Evolutionary conservation across 176 grass and related monocot species (phyloP), one percentile per base, ranked within the genome.

Genomic region (Avena insularis): DNA sequence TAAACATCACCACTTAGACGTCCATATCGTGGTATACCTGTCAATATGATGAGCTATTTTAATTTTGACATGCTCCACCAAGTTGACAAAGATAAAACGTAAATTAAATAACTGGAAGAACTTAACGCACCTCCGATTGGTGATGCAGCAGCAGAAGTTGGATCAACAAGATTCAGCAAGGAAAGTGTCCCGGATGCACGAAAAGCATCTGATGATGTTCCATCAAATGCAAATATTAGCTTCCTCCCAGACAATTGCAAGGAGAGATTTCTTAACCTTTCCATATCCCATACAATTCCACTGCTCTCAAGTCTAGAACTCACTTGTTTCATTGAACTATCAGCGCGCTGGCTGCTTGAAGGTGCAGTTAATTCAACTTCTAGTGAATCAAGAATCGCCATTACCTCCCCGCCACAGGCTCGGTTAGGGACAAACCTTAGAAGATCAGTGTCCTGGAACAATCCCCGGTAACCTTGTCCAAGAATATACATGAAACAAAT

Each of bases 161-260:
- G 97, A 85, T 99, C 97, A 14, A 99, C 94, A 86, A 99, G 97
- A 82, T 99, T 99, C 87, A 99, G 82, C 78, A 99, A 88, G 7
- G 97, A 99, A 76, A 93, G 83, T 69, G 97, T 97, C 51, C 97
- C 97, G 69, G 97, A 99, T 87, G 94, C 91, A 53, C 97, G 92
- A 89, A 94, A 96, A 85, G 92, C 92, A 80, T 99, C 97, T 78
- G 97, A 99, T 59, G 92, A 91, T 85, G 94, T 99, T 68, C 97
- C 97, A 90, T 99, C 97, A 93, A 99, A 99, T n/a, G 92, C 92
- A 89, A 99, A 99, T 87, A 99, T 99, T 55, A 99, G 90, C 76
- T 99, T 99, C 87, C 88, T 99, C 75, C 94, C 97, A 56, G 91
- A 96, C 62, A 99, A 89, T 76, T 99, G 94, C 60, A 85, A 81